Base-by-base conservation (phyloP, 2,329 filamentous ascomycete species). In the Ophiocordyceps camponoti-floridani region DNA sequence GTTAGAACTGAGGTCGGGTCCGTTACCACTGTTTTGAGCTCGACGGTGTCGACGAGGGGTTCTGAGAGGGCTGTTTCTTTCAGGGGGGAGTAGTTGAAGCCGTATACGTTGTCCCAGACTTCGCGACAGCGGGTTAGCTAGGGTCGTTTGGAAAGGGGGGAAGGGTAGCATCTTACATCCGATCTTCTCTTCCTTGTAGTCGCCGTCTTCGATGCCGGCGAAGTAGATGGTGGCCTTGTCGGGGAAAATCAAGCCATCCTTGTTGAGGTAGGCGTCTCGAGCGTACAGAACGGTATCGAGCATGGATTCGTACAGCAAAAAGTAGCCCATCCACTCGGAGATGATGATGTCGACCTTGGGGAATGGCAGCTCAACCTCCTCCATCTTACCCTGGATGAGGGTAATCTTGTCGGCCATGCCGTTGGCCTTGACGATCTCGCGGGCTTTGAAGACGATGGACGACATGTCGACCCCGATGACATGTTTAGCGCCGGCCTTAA, bases 271-370 rank as follows among this genome's bases (percentile, higher is more conserved):
- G 62, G 74, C 82, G 73, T 98, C 91, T 55, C 91, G 81, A 26
- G 91, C 91, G 61, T 95, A 96, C 47, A 98, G 75, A 43, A 98
- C 91, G 30, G 91, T 98, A 69, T 98, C 91, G 59, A 98, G 67
- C 91, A 98, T 98, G 76, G 77, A 84, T 77, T 98, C 91, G 67
- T 98, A 98, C 49, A 98, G 79, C 44, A 98, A 70, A 72, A 96
- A 96, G 70, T 98, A 98, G 31, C 91, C 91, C 91, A 98, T 98
- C 91, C 91, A 98, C 72, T 98, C 91, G 2, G 89, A 96, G 62
- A 98, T 94, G 68, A 98, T 98, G 62, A 98, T 98, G 60, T 98
- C 91, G 52, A 98, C 91, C 67, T 96, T 84, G 58, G 86, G 82
- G 66, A 83, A 94, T 18, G 91, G 91, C 50, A 98, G 72, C 58